Evolutionary conservation across 441 rosid species (phyloP), one percentile per base, ranked within the genome.

Genomic region (Gossypium lobatum): DNA sequence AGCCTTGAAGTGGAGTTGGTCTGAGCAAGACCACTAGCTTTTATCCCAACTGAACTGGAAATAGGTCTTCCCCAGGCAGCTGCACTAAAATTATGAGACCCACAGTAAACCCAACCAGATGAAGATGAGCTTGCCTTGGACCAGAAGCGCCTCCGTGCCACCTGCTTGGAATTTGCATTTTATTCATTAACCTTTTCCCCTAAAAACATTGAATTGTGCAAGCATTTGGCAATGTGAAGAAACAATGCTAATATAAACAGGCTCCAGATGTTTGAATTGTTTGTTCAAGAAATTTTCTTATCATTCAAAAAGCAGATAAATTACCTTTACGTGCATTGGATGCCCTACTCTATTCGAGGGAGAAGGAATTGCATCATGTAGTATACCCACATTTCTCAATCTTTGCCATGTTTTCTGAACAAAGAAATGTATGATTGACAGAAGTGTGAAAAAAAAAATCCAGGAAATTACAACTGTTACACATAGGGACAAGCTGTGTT

Each of bases 51-150:
- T 64, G 85, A 83, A 73, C 73, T 78, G 50, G 85, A 83, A 26
- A 88, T 84, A 55, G 81, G 77, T 68, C 90, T 82, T 72, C 98
- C 98, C 97, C 99, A 95, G 14, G 99, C 97, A 75, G 97, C 96
- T 50, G 90, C 85, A 80, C 99, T 95, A 77, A 92, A 90, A 76
- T 92, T 95, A 83, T 92, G 99, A 39, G 98, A 95, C 26, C 97
- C 97, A 16, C 94, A 86, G 64, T 95, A 95, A 75, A 92, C 88
- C 97, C 97, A 95, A 58, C 98, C 97, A 72, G 71, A 82, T 7
- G 96, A 84, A 77, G 87, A 79, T 71, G 81, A 73, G 37, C 78
- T 82, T 50, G 75, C 73, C 76, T 71, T 76, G 23, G 93, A 85
- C 80, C 83, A 78, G 74, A 95, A 92, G 59, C 88, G 85, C 83